Base-by-base conservation (phyloP, 2,329 filamentous ascomycete species). In the Nothomitra cinnamomea region DNA sequence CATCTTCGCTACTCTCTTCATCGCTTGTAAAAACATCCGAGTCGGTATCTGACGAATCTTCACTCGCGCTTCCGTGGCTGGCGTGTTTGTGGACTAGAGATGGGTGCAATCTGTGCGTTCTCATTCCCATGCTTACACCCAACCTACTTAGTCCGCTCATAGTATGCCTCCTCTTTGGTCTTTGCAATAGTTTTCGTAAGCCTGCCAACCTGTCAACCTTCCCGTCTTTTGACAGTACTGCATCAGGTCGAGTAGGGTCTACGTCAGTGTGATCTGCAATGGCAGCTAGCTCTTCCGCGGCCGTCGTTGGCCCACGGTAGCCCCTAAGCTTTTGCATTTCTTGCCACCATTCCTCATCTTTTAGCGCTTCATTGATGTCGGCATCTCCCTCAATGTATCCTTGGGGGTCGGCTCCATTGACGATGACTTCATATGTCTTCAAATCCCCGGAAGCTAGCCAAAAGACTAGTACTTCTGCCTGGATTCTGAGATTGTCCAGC, bases 311-410 rank as follows among this genome's bases (percentile, higher is more conserved):
- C 1, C 61, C 61, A 15, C 64, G 63, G 43, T 61, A 63, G 51
- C 56, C 59, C 56, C 71, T 66, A 57, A 71, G 59, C 43, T 68
- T 72, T 59, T 83, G 79, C 2, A 92, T 69, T 42, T 89, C 82
- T 50, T 82, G 75, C 87, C 87, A 94, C 87, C 87, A 94, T 32
- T 82, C 78, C 60, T 92, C 83, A 8, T 80, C 77, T 58, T 76
- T 76, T 13, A 94, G 67, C 3, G 80, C 74, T 21, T 79, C 73
- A 56, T 87, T 75, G 13, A 92, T 79, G 8, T 78, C 69, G 15
- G 74, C 70, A 43, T 79, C 73, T 2, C 74, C 72, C 51, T 82
- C 75, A 3, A 74, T 70, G 50, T 74, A 72, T 12, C 73, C 67
- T 19, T 69, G 68, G 19, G 67, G 66, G 3, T 64, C 64, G 21